phyloP scores from a whole-genome alignment of 1,284 basidiomycete genomes.

The Puccinia horiana region DNA sequence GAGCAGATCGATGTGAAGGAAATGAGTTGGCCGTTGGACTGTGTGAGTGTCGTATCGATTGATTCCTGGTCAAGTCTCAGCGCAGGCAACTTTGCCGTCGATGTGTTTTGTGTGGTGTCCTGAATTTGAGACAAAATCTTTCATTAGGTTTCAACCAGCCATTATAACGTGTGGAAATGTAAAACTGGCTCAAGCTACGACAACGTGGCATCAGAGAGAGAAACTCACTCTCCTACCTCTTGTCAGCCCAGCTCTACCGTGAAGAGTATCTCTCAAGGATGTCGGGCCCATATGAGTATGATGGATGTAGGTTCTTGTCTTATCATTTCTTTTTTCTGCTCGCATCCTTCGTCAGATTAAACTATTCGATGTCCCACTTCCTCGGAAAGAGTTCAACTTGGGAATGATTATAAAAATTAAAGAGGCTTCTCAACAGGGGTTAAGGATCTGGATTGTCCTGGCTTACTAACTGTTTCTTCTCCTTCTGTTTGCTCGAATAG shows the following conservation, averaged over 20 bases:
- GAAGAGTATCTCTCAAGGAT: not conserved
- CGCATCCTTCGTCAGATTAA: not conserved
- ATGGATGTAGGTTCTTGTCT: constrained; percentile 27
- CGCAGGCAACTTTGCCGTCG: not conserved
- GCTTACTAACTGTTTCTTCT: not conserved
- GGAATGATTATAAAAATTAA: not conserved
- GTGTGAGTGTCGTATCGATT: too few relatives aligned
- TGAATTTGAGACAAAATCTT: not conserved
- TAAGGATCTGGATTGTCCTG: not conserved
- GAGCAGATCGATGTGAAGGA: not conserved
- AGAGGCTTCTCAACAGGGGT: not conserved
- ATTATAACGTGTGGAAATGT: not conserved
- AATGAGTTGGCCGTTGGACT: too few relatives aligned
- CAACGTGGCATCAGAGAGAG: not conserved
- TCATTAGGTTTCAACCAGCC: not conserved
- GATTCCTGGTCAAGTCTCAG: not conserved
- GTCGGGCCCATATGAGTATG: constrained; percentile 45
- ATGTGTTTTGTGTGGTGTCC: not conserved
- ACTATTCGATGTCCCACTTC: not conserved
- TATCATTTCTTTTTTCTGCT: not conserved
- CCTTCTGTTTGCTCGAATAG: not conserved
- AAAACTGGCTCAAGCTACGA: not conserved
- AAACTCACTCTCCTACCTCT: not conserved
- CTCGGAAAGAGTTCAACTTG: not conserved
- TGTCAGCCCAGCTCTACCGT: not conserved